Conservation (phyloP, 345 rosid genomes). For the Gossypium ekmanianum region DNA sequence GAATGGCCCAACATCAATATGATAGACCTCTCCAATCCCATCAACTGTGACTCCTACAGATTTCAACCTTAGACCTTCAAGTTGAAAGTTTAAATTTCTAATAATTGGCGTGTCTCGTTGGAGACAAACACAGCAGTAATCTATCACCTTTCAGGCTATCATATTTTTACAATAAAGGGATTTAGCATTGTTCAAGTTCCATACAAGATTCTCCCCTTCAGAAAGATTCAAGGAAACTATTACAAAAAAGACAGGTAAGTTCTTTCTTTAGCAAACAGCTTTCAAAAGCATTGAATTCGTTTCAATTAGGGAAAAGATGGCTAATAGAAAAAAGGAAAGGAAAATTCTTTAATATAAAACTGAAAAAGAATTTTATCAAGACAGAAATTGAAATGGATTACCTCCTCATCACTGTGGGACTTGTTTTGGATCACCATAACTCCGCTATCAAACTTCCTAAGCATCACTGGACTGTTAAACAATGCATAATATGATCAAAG, state of each 20-base stretch:
- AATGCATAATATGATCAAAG: constrained; percentile 20
- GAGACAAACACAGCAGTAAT: not conserved
- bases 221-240: not conserved
- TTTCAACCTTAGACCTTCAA: not conserved
- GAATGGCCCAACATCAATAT: too few species aligned
- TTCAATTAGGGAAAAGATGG: not conserved
- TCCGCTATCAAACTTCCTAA: constrained; percentile 98
- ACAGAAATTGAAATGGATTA: constrained; percentile 27
- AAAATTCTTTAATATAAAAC: not conserved
- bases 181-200: not conserved
- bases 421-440: constrained; percentile 92
- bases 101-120: not conserved
- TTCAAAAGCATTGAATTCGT: not conserved
- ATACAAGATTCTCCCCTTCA: not conserved
- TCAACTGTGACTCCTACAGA: not conserved
- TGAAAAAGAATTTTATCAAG: not conserved
- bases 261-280: not conserved
- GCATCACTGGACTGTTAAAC: constrained; percentile 82
- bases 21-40: not conserved
- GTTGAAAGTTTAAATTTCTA: not conserved
- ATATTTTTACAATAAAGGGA: not conserved
- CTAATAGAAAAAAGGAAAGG: not conserved
- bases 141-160: not conserved
- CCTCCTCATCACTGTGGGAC: constrained; percentile 94
- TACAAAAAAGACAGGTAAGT: not conserved